Percentiles rank a stretch among this genome's conserved stretches.
Evolutionary conservation across 2,329 filamentous ascomycete genomes (phyloP).

Genomic region (Xylariaceae sp.): DNA sequence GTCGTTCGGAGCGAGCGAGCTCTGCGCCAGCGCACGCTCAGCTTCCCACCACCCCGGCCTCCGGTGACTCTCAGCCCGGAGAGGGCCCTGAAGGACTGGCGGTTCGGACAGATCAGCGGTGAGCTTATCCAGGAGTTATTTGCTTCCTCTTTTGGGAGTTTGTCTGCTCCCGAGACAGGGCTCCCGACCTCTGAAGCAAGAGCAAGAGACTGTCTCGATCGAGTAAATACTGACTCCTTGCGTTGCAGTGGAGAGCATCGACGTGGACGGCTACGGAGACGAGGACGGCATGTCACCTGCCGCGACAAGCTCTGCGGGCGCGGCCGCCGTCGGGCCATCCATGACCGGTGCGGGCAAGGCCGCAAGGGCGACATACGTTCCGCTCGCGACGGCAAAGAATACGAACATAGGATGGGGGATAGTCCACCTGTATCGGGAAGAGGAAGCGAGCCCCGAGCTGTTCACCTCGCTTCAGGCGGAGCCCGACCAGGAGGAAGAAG

Average conservation of each 20-base stretch:
- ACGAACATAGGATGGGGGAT: constrained; percentile 86
- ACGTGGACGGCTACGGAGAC: constrained; percentile 45
- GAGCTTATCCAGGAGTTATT: too few species aligned
- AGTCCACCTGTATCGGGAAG: constrained; percentile 87
- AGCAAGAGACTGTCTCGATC: too few species aligned
- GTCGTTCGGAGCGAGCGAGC: constrained; percentile 33
- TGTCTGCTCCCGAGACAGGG: too few species aligned
- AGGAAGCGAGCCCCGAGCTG: constrained; percentile 57
- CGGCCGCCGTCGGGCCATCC: constrained; percentile 45
- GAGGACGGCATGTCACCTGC: constrained; percentile 29
- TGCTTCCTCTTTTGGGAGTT: too few species aligned
- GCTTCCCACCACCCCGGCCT: constrained; percentile 35
- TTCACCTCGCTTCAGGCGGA: constrained; percentile 21
- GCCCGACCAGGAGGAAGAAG: constrained; percentile 15
- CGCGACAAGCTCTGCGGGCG: constrained; percentile 37
- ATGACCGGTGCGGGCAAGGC: constrained; percentile 58
- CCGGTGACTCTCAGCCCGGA: constrained; percentile 37
- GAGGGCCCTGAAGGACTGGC: constrained; percentile 60
- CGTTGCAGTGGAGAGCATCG: constrained; percentile 80
- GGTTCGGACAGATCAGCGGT: constrained; percentile 71
- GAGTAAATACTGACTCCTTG: too few species aligned
- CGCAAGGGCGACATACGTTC: constrained; percentile 74
- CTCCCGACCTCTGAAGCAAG: too few species aligned
- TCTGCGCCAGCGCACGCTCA: constrained; percentile 30
- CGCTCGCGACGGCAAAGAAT: constrained; percentile 56